These are phyloP conservation scores for Cercospora zeae-maydis DNA, from an alignment of 2,329 filamentous ascomycete species.

Conservation along the genomic window DNA sequence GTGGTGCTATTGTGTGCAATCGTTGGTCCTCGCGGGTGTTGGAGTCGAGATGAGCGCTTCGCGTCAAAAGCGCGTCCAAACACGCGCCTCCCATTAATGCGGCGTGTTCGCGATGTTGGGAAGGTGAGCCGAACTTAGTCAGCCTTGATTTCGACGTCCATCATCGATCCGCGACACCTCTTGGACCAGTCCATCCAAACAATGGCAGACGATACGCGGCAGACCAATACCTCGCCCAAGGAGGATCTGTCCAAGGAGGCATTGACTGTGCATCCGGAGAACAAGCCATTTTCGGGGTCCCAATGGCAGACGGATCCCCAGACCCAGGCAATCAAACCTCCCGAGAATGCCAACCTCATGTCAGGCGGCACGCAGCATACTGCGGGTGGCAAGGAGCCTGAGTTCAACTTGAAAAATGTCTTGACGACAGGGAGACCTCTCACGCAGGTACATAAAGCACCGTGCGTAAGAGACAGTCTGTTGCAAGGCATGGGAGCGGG, in stretches of 20 bases:
- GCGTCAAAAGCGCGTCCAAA: background rate
- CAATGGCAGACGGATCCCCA: constrained; percentile 35
- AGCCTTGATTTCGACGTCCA: constrained; percentile 9
- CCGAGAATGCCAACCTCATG: constrained; percentile 53
- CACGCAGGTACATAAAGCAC: constrained; percentile 67
- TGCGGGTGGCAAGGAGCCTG: constrained; percentile 62
- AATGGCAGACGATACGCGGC: constrained; percentile 50
- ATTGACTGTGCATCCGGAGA: constrained; percentile 31
- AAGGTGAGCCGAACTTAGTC: background rate
- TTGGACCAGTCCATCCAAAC: constrained; percentile 6
- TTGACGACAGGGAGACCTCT: constrained; percentile 67
- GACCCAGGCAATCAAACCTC: constrained; percentile 28
- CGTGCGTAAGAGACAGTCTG: constrained; percentile 79
- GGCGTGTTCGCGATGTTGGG: background rate
- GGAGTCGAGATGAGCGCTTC: background rate
- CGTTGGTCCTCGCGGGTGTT: background rate
- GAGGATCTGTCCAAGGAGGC: constrained; percentile 32
- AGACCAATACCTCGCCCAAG: constrained; percentile 22
- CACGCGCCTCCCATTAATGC: background rate
- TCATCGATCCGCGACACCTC: constrained; percentile 4
- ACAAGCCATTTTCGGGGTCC: constrained; percentile 35
- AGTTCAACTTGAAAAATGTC: constrained; percentile 51
- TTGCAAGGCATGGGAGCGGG: constrained; percentile 79
- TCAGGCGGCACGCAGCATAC: constrained; percentile 57
- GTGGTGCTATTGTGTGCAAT: background rate